Conservation (phyloP, 495 filamentous ascomycete species). For the Trichoderma parareesei region DNA sequence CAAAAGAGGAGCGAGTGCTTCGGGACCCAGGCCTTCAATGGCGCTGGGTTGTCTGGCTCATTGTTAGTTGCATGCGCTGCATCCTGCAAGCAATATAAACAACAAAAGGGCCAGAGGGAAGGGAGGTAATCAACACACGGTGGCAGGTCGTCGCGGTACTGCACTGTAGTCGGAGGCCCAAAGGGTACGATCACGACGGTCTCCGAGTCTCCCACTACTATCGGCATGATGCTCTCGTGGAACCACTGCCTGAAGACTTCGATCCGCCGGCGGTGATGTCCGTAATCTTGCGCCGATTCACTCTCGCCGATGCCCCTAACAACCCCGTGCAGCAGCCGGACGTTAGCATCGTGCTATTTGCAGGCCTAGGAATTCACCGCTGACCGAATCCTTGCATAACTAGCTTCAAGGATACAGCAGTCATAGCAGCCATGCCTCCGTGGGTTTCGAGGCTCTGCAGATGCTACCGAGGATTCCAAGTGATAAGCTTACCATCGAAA, state of each 20-base stretch:
- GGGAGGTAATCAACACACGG: slow-evolving; percentile 9
- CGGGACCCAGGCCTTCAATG: slow-evolving; percentile 7
- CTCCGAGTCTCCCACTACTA: neutral
- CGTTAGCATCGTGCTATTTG: neutral
- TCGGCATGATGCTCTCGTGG: slow-evolving; percentile 12
- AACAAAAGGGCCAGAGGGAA: too few relatives aligned
- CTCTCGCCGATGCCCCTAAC: slow-evolving; percentile 16
- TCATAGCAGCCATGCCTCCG: neutral
- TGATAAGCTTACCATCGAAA: slow-evolving; percentile 17
- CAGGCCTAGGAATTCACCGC: too few relatives aligned
- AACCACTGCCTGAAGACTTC: slow-evolving; percentile 18
- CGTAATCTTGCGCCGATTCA: slow-evolving; percentile 8
- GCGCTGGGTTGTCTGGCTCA: neutral
- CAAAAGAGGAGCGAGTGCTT: slow-evolving; percentile 7
- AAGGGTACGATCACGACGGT: slow-evolving; percentile 18
- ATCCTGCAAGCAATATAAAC: neutral
- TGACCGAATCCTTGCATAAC: too few relatives aligned
- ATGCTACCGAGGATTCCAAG: neutral
- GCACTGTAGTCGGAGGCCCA: slow-evolving; percentile 8
- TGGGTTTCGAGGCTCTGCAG: too few relatives aligned
- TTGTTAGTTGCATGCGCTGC: slow-evolving; percentile 2
- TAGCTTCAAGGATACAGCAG: too few relatives aligned
- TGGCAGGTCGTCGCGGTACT: slow-evolving; percentile 13
- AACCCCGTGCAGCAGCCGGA: neutral
- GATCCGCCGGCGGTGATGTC: slow-evolving; percentile 8